Percentiles rank a stretch among this genome's conserved stretches.
These are phyloP conservation scores for Apocynum venetum DNA, from an alignment of 257 asterid species.

Conservation along the genomic window DNA sequence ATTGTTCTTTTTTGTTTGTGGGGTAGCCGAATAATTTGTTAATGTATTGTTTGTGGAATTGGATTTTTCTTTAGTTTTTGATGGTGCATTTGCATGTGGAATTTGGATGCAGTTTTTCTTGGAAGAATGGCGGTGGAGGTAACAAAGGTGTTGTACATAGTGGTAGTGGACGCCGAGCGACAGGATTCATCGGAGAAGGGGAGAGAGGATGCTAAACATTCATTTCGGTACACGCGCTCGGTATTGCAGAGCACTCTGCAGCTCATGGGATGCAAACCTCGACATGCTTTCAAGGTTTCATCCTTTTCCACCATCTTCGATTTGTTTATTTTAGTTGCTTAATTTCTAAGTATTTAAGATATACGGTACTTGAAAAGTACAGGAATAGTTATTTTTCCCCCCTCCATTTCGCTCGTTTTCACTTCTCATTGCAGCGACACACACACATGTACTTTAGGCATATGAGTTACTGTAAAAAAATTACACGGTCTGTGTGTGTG, in stretches of 20 bases:
- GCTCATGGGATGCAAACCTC: slow-evolving; percentile 97
- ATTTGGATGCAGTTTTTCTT: slow-evolving; percentile 5
- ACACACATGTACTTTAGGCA: background rate
- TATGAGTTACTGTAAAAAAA: background rate
- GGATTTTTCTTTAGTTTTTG: background rate
- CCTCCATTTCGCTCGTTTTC: background rate
- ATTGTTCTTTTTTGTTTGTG: background rate
- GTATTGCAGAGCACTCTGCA: slow-evolving; percentile 91
- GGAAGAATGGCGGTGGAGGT: slow-evolving; percentile 57
- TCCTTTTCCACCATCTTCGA: background rate
- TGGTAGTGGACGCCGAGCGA: slow-evolving; percentile 55
- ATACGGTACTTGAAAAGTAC: background rate
- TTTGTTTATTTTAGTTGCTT: background rate
- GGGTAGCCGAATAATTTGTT: background rate
- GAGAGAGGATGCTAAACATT: slow-evolving; percentile 34
- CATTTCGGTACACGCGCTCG: slow-evolving; percentile 92
- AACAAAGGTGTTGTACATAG: slow-evolving; percentile 72
- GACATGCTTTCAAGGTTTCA: slow-evolving; percentile 91
- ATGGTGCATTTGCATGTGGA: slow-evolving; percentile 11
- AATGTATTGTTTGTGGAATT: background rate
- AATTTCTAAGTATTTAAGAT: background rate
- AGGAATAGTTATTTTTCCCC: background rate
- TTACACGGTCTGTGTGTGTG: background rate
- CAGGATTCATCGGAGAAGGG: slow-evolving; percentile 24
- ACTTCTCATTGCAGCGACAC: background rate